These are phyloP conservation scores for Conticribra weissflogii DNA, from an alignment of 108 stramenopile genomes.

Conservation along the genomic window DNA sequence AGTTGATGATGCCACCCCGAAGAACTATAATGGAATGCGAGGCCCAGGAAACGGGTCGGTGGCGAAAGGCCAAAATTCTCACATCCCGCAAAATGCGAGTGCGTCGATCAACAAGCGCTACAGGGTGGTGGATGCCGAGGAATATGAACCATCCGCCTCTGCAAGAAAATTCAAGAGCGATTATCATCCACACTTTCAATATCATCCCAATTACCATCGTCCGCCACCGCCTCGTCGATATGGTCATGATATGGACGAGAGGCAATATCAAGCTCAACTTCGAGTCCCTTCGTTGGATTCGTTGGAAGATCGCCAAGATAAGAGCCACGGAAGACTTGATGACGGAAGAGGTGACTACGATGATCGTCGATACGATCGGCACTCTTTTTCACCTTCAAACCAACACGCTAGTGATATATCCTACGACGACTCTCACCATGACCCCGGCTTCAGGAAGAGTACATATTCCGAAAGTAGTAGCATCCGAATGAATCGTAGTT, in stretches of 20 bases:
- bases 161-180: background rate
- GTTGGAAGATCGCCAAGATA: conserved; percentile 16
- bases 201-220: background rate
- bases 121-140: background rate
- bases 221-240: background rate
- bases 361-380: conserved; percentile 1
- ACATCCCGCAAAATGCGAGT: background rate
- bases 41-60: background rate
- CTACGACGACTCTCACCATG: background rate
- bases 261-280: background rate
- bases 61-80: background rate
- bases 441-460: background rate
- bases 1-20: background rate
- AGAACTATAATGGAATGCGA: background rate
- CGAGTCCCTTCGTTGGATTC: conserved; percentile 8
- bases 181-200: background rate
- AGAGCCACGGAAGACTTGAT: conserved; percentile 1
- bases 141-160: background rate
- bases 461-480: conserved; percentile 5
- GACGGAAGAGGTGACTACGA: conserved; percentile 1
- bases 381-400: background rate
- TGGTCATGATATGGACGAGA: background rate
- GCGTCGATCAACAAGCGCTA: background rate
- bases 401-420: background rate
- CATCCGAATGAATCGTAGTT: too few species aligned